Evolutionary conservation across 1,284 basidiomycete genomes (phyloP), one percentile per base, ranked within the genome.

Genomic region (Boletellus deceptivus): DNA sequence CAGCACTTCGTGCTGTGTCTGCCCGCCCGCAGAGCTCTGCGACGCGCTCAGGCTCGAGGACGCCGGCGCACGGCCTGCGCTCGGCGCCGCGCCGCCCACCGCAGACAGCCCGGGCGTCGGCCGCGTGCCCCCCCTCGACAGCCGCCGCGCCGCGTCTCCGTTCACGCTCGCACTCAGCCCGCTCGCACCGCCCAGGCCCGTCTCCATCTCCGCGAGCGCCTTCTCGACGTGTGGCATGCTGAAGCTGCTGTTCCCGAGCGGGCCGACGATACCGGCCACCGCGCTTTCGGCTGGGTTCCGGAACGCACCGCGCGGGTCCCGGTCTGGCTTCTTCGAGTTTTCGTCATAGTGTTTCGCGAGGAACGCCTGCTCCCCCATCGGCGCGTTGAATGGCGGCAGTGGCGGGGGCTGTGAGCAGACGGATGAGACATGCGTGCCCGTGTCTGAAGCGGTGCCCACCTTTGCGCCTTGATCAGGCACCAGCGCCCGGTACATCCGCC

Each of bases 301-400:
- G 78, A 95, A 94, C 3, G 88, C 83, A n/a, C 84, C 84, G 46
- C 90, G 84, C 14, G 92, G 91, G 71, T 95, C 93, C 50, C 89
- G 82, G 57, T 92, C 89, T 0, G 89, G 80, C 63, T 93, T 93
- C 71, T 91, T 91, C 40, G 87, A 80, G 56, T 94, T 89, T 61
- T 91, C 83, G 67, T 94, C 93, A 67, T 92, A 92, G 61, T 97
- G 89, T 61, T 87, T 86, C 6, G 85, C 77, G 13, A 97, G 81
- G 77, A 96, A 97, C 0, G 80, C 75, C 70, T 96, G 93, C 65
- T 96, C 93, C 3, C 87, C 83, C 44, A 83, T 84, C 0, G 87
- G 88, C 25, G 78, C 83, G 65, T 88, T 89, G 74, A 91, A 84
- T 0, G 85, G 79, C 4, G 87, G 87, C 18, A 89, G 67, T 20